phyloP scores from a whole-genome alignment of 306 rosid genomes.

The Cucumis hystrix region DNA sequence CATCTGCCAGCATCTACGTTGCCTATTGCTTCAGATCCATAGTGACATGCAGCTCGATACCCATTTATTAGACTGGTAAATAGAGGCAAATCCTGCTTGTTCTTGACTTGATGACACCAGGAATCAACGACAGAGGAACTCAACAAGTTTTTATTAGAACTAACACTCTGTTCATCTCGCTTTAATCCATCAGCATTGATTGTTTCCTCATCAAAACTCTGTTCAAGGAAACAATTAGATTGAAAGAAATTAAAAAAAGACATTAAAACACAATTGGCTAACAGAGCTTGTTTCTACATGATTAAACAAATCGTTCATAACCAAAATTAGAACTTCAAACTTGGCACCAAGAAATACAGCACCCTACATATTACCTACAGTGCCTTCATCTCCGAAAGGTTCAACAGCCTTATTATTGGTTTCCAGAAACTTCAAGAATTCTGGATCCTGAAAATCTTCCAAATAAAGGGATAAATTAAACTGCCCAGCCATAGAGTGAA shows the following conservation, averaged over 20 bases:
- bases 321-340: not conserved
- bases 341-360: not conserved
- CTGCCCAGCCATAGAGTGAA: not conserved
- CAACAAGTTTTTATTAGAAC: slow-evolving; percentile 27
- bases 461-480: slow-evolving; percentile 14
- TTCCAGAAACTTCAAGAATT: slow-evolving; percentile 46
- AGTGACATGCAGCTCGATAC: slow-evolving; percentile 64
- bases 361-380: slow-evolving; percentile 33
- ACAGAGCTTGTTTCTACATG: not conserved
- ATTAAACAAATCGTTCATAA: not conserved
- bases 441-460: slow-evolving; percentile 48
- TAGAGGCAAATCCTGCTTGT: slow-evolving; percentile 39
- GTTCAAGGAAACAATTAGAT: slow-evolving; percentile 8
- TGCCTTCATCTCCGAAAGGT: slow-evolving; percentile 25
- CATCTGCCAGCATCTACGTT: slow-evolving; percentile 17
- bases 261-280: not conserved
- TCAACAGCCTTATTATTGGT: slow-evolving; percentile 20
- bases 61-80: slow-evolving; percentile 62
- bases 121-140: slow-evolving; percentile 37
- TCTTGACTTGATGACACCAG: slow-evolving; percentile 42
- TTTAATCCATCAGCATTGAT: slow-evolving; percentile 17
- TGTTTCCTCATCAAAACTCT: slow-evolving; percentile 60
- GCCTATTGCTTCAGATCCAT: slow-evolving; percentile 28
- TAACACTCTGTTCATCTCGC: slow-evolving; percentile 14
- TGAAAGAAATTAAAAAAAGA: not conserved